These are phyloP conservation scores for Dendryphion nanum DNA, from an alignment of 2,329 filamentous ascomycete genomes.

Conservation along the genomic window DNA sequence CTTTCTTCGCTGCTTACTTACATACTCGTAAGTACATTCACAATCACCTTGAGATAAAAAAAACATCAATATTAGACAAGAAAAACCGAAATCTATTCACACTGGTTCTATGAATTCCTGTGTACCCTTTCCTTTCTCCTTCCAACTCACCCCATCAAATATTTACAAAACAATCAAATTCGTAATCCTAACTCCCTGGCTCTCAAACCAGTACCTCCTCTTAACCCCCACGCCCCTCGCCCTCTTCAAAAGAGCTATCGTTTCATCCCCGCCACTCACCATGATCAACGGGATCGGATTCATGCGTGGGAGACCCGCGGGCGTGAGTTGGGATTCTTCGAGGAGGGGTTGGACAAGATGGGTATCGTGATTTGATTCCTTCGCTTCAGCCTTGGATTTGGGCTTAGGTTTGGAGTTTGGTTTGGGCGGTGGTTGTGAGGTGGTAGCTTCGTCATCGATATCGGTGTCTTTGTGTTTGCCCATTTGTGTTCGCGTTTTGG, in stretches of 20 bases:
- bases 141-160: no score
- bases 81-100: no score
- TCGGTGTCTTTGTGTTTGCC: neutral
- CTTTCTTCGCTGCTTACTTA: no score
- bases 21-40: no score
- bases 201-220: conserved; percentile 76
- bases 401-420: neutral
- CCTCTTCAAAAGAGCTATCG: conserved; percentile 61
- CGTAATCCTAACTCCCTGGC: conserved; percentile 73
- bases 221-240: conserved; percentile 72
- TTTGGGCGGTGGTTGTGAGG: no score
- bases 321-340: conserved; percentile 70
- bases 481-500: neutral
- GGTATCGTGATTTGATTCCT: neutral
- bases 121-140: no score
- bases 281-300: conserved; percentile 81
- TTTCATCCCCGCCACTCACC: conserved; percentile 66
- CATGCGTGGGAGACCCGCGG: conserved; percentile 65
- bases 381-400: neutral
- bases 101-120: no score
- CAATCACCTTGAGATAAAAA: no score
- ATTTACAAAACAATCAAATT: conserved; percentile 69
- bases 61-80: no score
- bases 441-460: neutral
- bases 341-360: conserved; percentile 65